Evolutionary conservation across 352 stramenopile species (phyloP).

Genomic region (Aphanomyces astaci): DNA sequence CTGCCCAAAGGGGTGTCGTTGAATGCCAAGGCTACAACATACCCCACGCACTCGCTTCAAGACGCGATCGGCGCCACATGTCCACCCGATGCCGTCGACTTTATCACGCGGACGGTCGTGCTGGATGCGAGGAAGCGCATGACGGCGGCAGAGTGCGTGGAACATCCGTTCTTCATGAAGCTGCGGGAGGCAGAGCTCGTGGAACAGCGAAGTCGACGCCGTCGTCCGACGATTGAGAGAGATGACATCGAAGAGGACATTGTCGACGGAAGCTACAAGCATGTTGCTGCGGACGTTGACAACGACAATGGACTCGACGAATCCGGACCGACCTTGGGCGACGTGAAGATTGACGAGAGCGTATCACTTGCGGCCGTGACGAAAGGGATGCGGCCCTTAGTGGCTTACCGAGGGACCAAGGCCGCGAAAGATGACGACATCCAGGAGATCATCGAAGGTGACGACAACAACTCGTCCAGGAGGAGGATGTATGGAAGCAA

Average conservation of each 20-base stretch:
- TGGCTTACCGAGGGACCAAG: no score
- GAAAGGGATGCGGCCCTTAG: not conserved
- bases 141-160: conserved; percentile 42
- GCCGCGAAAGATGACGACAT: conserved; percentile 51
- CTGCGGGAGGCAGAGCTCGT: conserved; percentile 45
- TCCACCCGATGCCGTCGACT: conserved; percentile 58
- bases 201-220: conserved; percentile 3
- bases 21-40: conserved; percentile 23
- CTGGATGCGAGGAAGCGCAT: conserved; percentile 51
- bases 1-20: conserved; percentile 44
- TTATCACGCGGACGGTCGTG: conserved; percentile 48
- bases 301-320: conserved; percentile 11
- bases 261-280: conserved; percentile 4
- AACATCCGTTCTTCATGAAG: conserved; percentile 47
- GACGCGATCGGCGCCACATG: conserved; percentile 38
- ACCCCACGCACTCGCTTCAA: conserved; percentile 38
- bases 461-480: conserved; percentile 25
- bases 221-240: conserved; percentile 25
- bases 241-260: conserved; percentile 81
- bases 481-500: conserved; percentile 22
- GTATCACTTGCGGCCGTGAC: not conserved
- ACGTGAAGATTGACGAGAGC: conserved; percentile 12
- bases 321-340: conserved; percentile 10
- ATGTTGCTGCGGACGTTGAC: not conserved
- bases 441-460: conserved; percentile 71